These are phyloP conservation scores for Stereum hirsutum DNA, from an alignment of 1,284 basidiomycete genomes.

Conservation along the genomic window DNA sequence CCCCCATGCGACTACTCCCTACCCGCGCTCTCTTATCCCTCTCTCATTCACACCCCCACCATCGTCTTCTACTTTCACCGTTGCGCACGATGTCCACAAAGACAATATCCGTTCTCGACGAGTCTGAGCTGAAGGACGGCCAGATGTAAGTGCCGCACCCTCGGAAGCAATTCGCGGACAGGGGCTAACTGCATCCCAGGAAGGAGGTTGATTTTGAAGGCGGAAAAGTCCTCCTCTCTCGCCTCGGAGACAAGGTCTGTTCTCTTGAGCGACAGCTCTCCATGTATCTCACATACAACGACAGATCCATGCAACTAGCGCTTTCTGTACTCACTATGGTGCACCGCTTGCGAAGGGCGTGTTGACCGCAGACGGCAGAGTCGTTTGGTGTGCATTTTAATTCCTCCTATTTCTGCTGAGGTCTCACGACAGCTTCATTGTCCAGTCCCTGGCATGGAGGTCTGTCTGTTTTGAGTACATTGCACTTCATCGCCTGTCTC, in stretches of 20 bases:
- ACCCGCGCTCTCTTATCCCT: neutral
- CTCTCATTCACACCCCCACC: neutral
- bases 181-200: conserved; percentile 27
- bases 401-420: neutral
- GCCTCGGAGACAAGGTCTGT: conserved; percentile 70
- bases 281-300: too few relatives aligned
- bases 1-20: neutral
- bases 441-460: conserved; percentile 84
- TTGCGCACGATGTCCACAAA: conserved; percentile 30
- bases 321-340: conserved; percentile 87
- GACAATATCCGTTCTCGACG: conserved; percentile 58
- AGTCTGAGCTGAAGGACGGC: conserved; percentile 64
- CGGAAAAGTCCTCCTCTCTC: conserved; percentile 77
- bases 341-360: conserved; percentile 81
- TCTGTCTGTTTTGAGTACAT: conserved; percentile 19
- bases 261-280: too few relatives aligned
- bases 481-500: neutral
- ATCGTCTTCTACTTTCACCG: neutral
- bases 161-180: neutral
- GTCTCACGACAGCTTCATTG: conserved; percentile 3
- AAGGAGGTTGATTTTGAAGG: conserved; percentile 77
- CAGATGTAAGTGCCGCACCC: conserved; percentile 56
- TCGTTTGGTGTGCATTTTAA: conserved; percentile 56
- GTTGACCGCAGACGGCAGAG: conserved; percentile 68
- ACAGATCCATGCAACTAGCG: conserved; percentile 72